Base-by-base conservation (phyloP, 768 basidiomycete genomes). In the Rhizopogon roseolus region DNA sequence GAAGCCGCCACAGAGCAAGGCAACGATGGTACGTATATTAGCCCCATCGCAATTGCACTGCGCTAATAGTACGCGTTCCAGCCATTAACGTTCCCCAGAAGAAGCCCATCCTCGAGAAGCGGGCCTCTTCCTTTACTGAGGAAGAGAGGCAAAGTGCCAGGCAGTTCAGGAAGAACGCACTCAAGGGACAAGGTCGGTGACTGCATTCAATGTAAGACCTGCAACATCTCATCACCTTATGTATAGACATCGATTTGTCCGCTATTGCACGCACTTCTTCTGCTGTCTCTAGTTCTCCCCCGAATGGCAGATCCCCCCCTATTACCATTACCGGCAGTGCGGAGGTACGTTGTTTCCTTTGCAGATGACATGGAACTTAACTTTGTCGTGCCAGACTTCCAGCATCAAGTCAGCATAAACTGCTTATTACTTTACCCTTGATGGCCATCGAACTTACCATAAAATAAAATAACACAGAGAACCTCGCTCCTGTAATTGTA, bases 241-340 rank as follows among this genome's bases (percentile, higher is more conserved):
- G 42, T 39, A 3, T 50, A 66, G 66, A 60, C 46, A 71, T 82
- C 41, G 88, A 93, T 69, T 79, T 95, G 54, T 77, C 80, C 34
- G 76, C 85, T 52, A 94, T 95, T 62, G 93, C 93, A 13, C 84
- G 90, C 61, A 90, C 90, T 53, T 93, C 90, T 8, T 79, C 77
- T 55, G 92, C 85, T 11, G 81, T 84, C 28, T 82, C 81, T 57
- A 72, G 69, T 55, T 86, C 81, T 57, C 85, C 76, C 38, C 68
- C 72, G 52, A 11, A 43, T 22, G 22, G 22, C 17, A 58, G 41
- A 14, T 36, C 46, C 1, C 32, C 53, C 17, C 50, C 50, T 4
- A 6, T 59, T 40, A 27, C 17, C 34, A 34, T 55, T 51, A 43
- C 55, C 45, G 28, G 27, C 57, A 29, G 56, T 67, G 61, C 66